Evolutionary conservation across 805 yeast genomes (phyloP).

Genomic region (Candida insectorum): DNA sequence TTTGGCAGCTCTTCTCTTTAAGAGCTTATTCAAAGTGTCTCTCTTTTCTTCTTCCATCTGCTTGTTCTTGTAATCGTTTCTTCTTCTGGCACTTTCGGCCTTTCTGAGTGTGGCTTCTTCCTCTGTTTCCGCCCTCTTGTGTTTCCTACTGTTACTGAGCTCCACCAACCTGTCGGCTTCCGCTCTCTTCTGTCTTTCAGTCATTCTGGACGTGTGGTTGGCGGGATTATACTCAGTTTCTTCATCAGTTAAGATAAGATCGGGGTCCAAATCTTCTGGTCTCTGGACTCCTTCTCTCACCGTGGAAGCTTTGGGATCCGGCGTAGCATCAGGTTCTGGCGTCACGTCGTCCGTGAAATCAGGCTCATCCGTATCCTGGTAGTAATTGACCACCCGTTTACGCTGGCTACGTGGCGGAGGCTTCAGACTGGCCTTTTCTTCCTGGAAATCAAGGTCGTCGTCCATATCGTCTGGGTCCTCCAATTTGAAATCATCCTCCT

Average conservation of each 20-base stretch:
- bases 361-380: constrained; percentile 35
- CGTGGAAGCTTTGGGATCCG: constrained; percentile 1
- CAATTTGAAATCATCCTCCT: constrained; percentile 27
- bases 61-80: constrained; percentile 80
- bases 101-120: constrained; percentile 80
- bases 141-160: constrained; percentile 32
- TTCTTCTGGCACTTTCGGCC: constrained; percentile 83
- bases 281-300: constrained; percentile 5
- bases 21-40: constrained; percentile 82
- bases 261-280: constrained; percentile 33
- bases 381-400: constrained; percentile 32
- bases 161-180: constrained; percentile 24
- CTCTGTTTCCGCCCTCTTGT: constrained; percentile 57
- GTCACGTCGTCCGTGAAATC: constrained; percentile 22
- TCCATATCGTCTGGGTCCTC: constrained; percentile 37
- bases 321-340: neutral
- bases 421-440: constrained; percentile 16
- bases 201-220: constrained; percentile 47
- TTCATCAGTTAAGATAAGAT: constrained; percentile 35
- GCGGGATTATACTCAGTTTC: constrained; percentile 45
- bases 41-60: constrained; percentile 88
- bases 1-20: constrained; percentile 80
- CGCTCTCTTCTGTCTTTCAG: constrained; percentile 49
- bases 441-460: constrained; percentile 32
- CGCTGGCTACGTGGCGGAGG: constrained; percentile 9